Conservation (phyloP, 164 flowering plant species). For the Stephania yunnanensis region DNA sequence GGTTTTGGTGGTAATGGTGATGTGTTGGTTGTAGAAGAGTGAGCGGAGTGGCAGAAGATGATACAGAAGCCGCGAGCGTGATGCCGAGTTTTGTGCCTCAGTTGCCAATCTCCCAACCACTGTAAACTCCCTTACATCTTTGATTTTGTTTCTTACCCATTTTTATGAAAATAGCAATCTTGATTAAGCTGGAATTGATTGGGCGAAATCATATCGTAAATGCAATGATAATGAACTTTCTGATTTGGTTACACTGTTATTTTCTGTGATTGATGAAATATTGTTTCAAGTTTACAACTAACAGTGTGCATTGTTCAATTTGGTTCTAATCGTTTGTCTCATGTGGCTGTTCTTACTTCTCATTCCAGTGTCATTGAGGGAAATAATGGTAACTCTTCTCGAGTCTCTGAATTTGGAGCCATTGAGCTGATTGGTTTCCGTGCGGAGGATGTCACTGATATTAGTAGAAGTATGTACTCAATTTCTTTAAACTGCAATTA, state of each 20-base stretch:
- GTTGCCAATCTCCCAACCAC: slow-evolving; percentile 19
- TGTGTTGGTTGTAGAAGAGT: slow-evolving; percentile 24
- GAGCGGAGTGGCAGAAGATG: slow-evolving; percentile 30
- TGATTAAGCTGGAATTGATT: neutral
- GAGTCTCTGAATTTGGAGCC: slow-evolving; percentile 39
- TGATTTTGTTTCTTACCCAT: neutral
- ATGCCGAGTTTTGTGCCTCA: slow-evolving; percentile 48
- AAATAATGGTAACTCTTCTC: slow-evolving; percentile 29
- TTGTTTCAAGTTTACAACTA: neutral
- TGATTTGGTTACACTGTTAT: neutral
- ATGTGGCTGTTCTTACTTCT: slow-evolving; percentile 4
- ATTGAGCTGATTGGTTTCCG: slow-evolving; percentile 59
- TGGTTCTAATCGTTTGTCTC: neutral
- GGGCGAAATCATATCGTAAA: neutral
- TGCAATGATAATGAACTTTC: neutral
- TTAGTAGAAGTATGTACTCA: slow-evolving; percentile 42
- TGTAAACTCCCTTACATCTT: slow-evolving; percentile 23
- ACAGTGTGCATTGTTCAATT: too few species aligned
- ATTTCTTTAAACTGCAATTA: neutral
- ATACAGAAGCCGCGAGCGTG: slow-evolving; percentile 26
- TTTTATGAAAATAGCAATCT: neutral
- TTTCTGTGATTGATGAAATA: neutral
- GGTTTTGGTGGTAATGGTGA: slow-evolving; percentile 19
- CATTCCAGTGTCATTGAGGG: slow-evolving; percentile 48
- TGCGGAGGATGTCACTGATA: slow-evolving; percentile 50